Percentiles rank a stretch among this genome's conserved stretches.
Evolutionary conservation across 2,329 filamentous ascomycete species (phyloP).

Genomic region (Ophiosphaerella herpotricha): DNA sequence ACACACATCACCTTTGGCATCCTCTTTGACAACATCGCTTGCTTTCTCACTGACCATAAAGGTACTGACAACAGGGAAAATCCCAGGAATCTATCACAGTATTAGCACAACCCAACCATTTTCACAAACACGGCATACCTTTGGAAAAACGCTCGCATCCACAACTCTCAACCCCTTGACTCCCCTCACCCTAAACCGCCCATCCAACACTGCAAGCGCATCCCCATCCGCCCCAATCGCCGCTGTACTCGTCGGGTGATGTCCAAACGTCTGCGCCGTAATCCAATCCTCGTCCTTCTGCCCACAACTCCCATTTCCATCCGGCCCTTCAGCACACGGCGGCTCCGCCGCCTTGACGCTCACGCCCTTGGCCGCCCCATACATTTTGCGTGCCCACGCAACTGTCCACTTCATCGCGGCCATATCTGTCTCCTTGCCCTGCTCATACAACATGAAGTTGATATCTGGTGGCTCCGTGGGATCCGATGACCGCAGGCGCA

Average conservation of each 20-base stretch:
- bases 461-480: slow-evolving; percentile 67
- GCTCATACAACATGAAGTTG: slow-evolving; percentile 34
- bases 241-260: slow-evolving; percentile 62
- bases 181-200: slow-evolving; percentile 61
- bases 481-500: slow-evolving; percentile 62
- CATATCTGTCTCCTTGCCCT: slow-evolving; percentile 49
- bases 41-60: slow-evolving; percentile 43
- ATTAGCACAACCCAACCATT: no score
- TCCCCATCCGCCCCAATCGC: slow-evolving; percentile 61
- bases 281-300: slow-evolving; percentile 40
- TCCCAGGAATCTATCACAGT: slow-evolving; percentile 47
- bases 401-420: slow-evolving; percentile 58
- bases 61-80: slow-evolving; percentile 56
- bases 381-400: slow-evolving; percentile 59
- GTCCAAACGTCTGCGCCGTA: slow-evolving; percentile 50
- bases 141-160: slow-evolving; percentile 59
- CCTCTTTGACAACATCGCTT: slow-evolving; percentile 16
- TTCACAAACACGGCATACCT: background rate
- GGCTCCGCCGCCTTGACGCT: slow-evolving; percentile 53
- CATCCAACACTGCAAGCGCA: slow-evolving; percentile 60
- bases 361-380: slow-evolving; percentile 33
- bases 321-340: slow-evolving; percentile 39
- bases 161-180: slow-evolving; percentile 63
- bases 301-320: slow-evolving; percentile 39
- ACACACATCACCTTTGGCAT: slow-evolving; percentile 5